Evolutionary conservation across 2,329 filamentous ascomycete genomes (phyloP).

Genomic region (Emmonsia crescens): DNA sequence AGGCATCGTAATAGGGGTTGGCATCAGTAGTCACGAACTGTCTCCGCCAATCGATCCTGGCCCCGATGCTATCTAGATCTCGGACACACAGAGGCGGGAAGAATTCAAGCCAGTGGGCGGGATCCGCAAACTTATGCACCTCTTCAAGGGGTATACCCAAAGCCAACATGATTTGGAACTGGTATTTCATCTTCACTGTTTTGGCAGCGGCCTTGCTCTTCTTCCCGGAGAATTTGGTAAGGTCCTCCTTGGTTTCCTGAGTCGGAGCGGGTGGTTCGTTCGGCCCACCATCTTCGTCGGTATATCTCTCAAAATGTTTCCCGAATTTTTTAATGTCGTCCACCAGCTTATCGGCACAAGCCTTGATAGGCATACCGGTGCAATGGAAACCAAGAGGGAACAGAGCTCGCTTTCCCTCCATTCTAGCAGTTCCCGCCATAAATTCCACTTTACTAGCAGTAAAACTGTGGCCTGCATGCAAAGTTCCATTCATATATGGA

Average conservation of each 20-base stretch:
- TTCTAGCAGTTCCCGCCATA: conserved; percentile 70
- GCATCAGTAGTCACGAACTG: conserved; percentile 91
- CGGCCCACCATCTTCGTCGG: conserved; percentile 48
- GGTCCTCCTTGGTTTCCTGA: conserved; percentile 60
- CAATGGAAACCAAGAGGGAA: conserved; percentile 94
- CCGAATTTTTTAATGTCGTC: conserved; percentile 86
- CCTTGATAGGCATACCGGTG: conserved; percentile 97
- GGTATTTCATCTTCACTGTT: conserved; percentile 87
- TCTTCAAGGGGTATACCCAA: conserved; percentile 79
- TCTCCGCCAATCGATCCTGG: conserved; percentile 84
- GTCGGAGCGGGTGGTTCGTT: conserved; percentile 50
- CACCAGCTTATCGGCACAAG: conserved; percentile 87
- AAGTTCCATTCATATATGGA: conserved; percentile 75
- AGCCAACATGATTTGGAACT: conserved; percentile 89
- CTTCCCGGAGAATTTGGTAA: conserved; percentile 83
- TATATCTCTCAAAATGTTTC: conserved; percentile 68
- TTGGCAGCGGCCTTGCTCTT: conserved; percentile 89
- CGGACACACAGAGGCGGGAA: conserved; percentile 71
- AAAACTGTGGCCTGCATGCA: conserved; percentile 88
- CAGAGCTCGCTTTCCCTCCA: conserved; percentile 78
- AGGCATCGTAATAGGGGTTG: conserved; percentile 93
- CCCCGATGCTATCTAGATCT: conserved; percentile 75
- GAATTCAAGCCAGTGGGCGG: conserved; percentile 82
- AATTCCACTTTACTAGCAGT: conserved; percentile 92
- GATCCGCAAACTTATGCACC: conserved; percentile 85